Evolutionary conservation across 2,329 filamentous ascomycete genomes (phyloP), one percentile per base, ranked within the genome.

Genomic region (Dryadomyces quercivorus): DNA sequence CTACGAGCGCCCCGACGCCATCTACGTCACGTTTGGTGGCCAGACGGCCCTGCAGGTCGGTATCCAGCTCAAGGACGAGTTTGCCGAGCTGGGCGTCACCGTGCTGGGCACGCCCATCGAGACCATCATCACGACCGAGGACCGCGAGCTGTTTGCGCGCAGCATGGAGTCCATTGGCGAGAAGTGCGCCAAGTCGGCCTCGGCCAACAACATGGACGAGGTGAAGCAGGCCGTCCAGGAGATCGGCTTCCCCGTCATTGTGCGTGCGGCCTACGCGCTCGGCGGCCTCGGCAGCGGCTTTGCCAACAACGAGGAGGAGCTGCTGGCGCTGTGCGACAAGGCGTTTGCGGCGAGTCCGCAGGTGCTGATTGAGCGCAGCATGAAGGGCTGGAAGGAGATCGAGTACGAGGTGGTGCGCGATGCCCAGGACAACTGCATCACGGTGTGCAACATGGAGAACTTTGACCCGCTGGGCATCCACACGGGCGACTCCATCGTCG

Each of bases 361-460:
- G 68, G 88, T 98, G 8, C 80, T 98, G 54, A 94, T 98, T 63
- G 93, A 98, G 75, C 84, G 88, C 69, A 95, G 89, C 74, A 97
- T 98, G 92, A 97, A 97, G 75, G 93, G 93, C 57, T 98, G 93
- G 93, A 98, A 98, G 71, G 93, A 98, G 71, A 94, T 97, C 59
- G 93, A 98, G 70, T 98, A 97, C 66, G 93, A 98, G 70, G 93
- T 97, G 58, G 93, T 98, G 44, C 86, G 93, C 64, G 93, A 97
- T 74, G 86, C 84, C 55, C 84, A 89, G 63, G 91, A 98, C 74
- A 97, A 97, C 78, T 98, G 93, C 69, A 97, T 98, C 67, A 98
- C 93, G 7, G 93, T 98, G 58, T 98, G 93, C 71, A 98, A 98
- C 75, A 97, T 98, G 93, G 93, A 98, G 75, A 98, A 98, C 74